Percentiles rank a stretch among this genome's conserved stretches.
Conservation (phyloP, 2,329 filamentous ascomycete species). For the Aspergillus sergii region DNA sequence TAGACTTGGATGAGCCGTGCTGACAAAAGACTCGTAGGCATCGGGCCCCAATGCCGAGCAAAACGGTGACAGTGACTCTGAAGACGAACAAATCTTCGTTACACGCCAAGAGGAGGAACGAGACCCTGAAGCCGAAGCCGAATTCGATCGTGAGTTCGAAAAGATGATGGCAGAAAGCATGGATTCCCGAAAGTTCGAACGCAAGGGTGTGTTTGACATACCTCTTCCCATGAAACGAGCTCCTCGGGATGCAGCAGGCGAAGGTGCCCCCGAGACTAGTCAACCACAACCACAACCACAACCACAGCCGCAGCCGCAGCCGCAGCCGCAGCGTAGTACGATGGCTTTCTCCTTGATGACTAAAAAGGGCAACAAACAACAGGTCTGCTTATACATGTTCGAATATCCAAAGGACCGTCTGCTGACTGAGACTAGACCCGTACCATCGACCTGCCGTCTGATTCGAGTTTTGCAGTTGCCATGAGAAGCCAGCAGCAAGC, state of each 20-base stretch:
- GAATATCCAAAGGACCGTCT: not conserved
- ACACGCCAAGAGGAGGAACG: constrained; percentile 86
- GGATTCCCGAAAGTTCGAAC: constrained; percentile 93
- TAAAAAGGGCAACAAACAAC: constrained; percentile 92
- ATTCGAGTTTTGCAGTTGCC: constrained; percentile 92
- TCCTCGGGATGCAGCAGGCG: constrained; percentile 59
- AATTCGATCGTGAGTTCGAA: constrained; percentile 96
- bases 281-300: constrained; percentile 35
- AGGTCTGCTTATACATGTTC: constrained; percentile 58
- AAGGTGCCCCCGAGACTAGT: constrained; percentile 41
- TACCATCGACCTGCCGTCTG: constrained; percentile 80
- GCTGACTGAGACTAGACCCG: constrained; percentile 65
- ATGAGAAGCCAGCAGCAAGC: constrained; percentile 96
- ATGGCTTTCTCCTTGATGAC: constrained; percentile 97
- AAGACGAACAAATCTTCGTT: constrained; percentile 89
- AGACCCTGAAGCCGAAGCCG: constrained; percentile 91
- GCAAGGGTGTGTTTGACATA: constrained; percentile 94
- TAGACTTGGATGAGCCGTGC: not conserved
- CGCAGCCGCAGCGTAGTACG: constrained; percentile 54
- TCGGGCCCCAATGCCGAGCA: constrained; percentile 50
- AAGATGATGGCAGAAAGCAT: constrained; percentile 98
- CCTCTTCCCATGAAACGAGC: constrained; percentile 83
- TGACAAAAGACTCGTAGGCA: constrained; percentile 30
- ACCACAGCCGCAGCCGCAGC: constrained; percentile 33
- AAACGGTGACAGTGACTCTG: constrained; percentile 57